Evolutionary conservation across 306 rosid genomes (phyloP).

Genomic region (Rosa multiflora): DNA sequence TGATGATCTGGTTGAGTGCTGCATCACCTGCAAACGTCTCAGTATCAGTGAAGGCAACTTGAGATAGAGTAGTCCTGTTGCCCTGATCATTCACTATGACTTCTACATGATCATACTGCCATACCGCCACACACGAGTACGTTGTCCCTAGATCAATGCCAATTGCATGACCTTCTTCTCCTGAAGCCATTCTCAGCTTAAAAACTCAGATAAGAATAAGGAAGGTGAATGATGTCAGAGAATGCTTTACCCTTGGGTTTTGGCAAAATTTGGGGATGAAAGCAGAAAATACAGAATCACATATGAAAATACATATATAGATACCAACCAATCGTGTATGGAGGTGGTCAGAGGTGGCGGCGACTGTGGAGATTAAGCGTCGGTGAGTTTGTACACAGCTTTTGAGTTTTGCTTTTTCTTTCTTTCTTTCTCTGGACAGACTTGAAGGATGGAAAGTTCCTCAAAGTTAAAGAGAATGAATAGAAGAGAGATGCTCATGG

Average conservation of each 20-base stretch:
- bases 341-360: too few species aligned
- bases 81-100: conserved; percentile 13
- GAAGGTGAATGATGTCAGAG: not conserved
- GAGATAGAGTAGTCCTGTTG: conserved; percentile 5
- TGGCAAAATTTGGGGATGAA: too few species aligned
- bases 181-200: not conserved
- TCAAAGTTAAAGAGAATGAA: too few species aligned
- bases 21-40: not conserved
- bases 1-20: conserved; percentile 10
- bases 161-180: not conserved
- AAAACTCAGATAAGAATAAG: not conserved
- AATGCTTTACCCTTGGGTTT: not conserved
- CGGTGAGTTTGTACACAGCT: too few species aligned
- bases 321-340: not conserved
- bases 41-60: conserved; percentile 10
- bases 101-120: not conserved
- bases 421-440: too few species aligned
- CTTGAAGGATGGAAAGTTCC: too few species aligned
- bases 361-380: too few species aligned
- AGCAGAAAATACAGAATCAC: too few species aligned
- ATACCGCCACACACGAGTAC: conserved; percentile 13
- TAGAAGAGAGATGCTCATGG: too few species aligned
- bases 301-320: not conserved
- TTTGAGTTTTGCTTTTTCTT: too few species aligned
- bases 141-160: conserved; percentile 16